phyloP scores from a whole-genome alignment of 2,329 filamentous ascomycete species.

The Alternaria infectoria region DNA sequence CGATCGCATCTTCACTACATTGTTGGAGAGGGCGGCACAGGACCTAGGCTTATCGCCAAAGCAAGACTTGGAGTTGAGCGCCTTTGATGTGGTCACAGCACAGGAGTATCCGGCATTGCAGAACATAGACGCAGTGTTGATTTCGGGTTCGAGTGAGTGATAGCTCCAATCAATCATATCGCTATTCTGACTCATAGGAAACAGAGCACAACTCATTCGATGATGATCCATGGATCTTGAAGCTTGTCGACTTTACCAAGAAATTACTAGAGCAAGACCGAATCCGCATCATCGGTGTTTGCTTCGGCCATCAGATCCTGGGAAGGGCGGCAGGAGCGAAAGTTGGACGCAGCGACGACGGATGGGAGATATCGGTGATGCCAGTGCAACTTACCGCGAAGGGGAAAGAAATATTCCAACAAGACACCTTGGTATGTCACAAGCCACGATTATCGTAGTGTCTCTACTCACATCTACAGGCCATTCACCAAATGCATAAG shows the following conservation, averaged over 20 bases:
- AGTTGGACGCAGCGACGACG: constrained; percentile 69
- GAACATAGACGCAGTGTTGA: constrained; percentile 79
- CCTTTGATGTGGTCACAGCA: constrained; percentile 73
- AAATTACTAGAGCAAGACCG: constrained; percentile 65
- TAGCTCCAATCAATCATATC: not conserved
- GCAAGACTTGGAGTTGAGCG: constrained; percentile 63
- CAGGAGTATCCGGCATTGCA: constrained; percentile 75
- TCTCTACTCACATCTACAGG: constrained; percentile 50
- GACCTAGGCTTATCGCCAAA: constrained; percentile 51
- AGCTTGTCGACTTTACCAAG: constrained; percentile 71
- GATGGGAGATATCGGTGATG: constrained; percentile 84
- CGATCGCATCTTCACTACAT: constrained; percentile 64
- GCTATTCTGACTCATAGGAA: constrained; percentile 12
- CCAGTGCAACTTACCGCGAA: constrained; percentile 70
- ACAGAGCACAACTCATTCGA: constrained; percentile 76
- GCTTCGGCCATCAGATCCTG: constrained; percentile 88
- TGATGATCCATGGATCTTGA: constrained; percentile 75
- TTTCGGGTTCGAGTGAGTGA: constrained; percentile 72
- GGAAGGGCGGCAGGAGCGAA: constrained; percentile 72
- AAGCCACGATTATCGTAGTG: not conserved
- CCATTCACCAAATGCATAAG: constrained; percentile 85
- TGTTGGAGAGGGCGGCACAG: constrained; percentile 59
- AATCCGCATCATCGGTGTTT: constrained; percentile 78
- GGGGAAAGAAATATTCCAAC: constrained; percentile 74
- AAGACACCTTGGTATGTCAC: constrained; percentile 63